Evolutionary conservation across 306 rosid genomes (phyloP), one percentile per base, ranked within the genome.

Genomic region (Cicer bijugum): DNA sequence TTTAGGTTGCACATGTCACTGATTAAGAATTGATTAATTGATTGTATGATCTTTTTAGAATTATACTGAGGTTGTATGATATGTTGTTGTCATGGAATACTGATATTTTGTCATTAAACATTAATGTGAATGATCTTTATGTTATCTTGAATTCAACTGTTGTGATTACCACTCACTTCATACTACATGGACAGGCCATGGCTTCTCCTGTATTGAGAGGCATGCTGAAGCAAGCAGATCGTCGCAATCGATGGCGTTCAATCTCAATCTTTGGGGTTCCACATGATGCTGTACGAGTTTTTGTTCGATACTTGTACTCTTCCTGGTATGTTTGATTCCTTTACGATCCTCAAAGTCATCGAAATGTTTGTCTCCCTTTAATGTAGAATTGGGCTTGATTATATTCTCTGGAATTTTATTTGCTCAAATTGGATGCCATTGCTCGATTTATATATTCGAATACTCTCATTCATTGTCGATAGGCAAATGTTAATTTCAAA

Each of bases 221-320:
- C 78, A 59, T 86, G 88, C 74, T 94, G 39, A 85, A 82, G 83
- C 76, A 76, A 77, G 82, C 87, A 66, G 74, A 58, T 19, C 74
- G 72, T 59, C 67, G 6, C 33, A 74, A 65, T 9, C 67, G 82
- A 33, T 76, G 59, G 76, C 77, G 69, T 75, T 56, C 80, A 56
- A 85, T 94, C 81, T 80, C 89, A 28, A 87, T 91, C 62, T 75
- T 2, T 12, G 98, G 98, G 48, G 91, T 91, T 78, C 91, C 96
- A 48, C 80, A 82, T 61, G 84, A 85, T 12, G 92, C 90, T 23
- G 97, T 94, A 46, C 91, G 85, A 67, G 91, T 76, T 74, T 94
- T 94, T 72, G 52, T 94, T 82, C 90, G 97, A 63, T 89, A 75
- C 68, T 75, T 91, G 80, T 94, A 93, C 83, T 80, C 94, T 64